phyloP scores from a whole-genome alignment of 306 rosid species.

The Luffa aegyptiaca region DNA sequence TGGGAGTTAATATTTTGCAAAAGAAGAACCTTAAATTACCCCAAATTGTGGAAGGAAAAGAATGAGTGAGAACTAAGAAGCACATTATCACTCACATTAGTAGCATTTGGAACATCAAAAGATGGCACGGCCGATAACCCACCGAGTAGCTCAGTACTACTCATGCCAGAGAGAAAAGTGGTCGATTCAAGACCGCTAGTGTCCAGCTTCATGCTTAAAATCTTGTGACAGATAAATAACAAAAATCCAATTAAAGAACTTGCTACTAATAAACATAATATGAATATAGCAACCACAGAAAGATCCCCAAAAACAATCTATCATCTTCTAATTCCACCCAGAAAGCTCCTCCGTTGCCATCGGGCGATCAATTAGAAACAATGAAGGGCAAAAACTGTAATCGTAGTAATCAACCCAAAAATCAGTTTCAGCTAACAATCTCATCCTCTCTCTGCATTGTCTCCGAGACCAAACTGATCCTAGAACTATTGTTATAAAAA shows the following conservation, averaged over 20 bases:
- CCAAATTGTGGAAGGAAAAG: neutral
- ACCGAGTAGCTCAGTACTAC: conserved; percentile 28
- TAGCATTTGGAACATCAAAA: conserved; percentile 55
- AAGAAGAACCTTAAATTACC: neutral
- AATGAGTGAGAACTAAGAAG: neutral
- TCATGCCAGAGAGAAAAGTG: conserved; percentile 24
- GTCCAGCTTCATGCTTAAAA: conserved; percentile 60
- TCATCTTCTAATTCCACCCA: neutral
- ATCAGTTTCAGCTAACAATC: neutral
- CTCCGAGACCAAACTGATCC: neutral
- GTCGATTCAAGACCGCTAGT: conserved; percentile 65
- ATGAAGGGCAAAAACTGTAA: neutral
- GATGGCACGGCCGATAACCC: conserved; percentile 48
- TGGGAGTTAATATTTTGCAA: neutral
- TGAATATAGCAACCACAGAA: neutral
- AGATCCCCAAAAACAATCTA: neutral
- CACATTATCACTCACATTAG: conserved; percentile 36
- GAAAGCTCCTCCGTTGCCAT: neutral
- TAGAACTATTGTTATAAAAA: neutral
- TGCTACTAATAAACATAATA: neutral
- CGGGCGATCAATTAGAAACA: neutral
- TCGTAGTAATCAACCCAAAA: neutral
- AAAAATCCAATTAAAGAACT: neutral
- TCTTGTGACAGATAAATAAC: neutral
- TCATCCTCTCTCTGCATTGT: neutral